Conservation (phyloP, 2,329 filamentous ascomycete species). For the Colletotrichum sansevieriae region DNA sequence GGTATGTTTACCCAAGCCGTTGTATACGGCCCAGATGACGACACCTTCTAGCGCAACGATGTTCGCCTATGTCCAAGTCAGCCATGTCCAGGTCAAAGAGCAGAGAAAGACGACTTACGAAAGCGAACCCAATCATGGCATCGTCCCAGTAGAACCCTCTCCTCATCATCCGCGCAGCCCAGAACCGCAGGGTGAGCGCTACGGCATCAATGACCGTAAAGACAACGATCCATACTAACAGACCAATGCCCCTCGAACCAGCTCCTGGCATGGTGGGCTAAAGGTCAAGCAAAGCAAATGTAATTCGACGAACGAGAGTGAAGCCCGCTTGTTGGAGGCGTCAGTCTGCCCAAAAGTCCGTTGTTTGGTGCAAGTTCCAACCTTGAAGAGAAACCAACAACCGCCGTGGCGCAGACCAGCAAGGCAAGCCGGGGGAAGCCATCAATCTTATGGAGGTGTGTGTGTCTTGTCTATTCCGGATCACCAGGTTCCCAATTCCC, state of each 20-base stretch:
- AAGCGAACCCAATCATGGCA: conserved; percentile 42
- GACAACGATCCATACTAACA: conserved; percentile 38
- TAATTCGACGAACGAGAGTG: neutral
- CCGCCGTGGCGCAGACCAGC: conserved; percentile 13
- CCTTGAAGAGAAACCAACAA: conserved; percentile 8
- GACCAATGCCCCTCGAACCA: conserved; percentile 31
- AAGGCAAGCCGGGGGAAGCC: neutral
- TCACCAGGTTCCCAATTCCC: too few species aligned
- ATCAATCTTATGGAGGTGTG: conserved; percentile 31
- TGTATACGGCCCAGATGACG: conserved; percentile 44
- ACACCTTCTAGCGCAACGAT: conserved; percentile 40
- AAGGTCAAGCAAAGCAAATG: neutral
- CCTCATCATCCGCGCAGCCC: conserved; percentile 41
- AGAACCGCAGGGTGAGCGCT: conserved; percentile 44
- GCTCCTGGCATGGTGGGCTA: conserved; percentile 32
- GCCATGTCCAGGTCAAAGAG: neutral
- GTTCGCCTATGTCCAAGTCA: conserved; percentile 39
- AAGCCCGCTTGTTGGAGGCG: conserved; percentile 2
- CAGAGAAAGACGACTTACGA: conserved; percentile 39
- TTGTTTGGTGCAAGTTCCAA: conserved; percentile 8
- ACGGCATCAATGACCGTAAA: conserved; percentile 41
- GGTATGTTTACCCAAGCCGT: conserved; percentile 45
- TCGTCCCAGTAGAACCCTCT: conserved; percentile 45
- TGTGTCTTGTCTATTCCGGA: too few species aligned
- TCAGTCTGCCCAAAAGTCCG: neutral